These are phyloP conservation scores for Oryza coarctata DNA, from an alignment of 176 grass and related monocot genomes.

Conservation along the genomic window DNA sequence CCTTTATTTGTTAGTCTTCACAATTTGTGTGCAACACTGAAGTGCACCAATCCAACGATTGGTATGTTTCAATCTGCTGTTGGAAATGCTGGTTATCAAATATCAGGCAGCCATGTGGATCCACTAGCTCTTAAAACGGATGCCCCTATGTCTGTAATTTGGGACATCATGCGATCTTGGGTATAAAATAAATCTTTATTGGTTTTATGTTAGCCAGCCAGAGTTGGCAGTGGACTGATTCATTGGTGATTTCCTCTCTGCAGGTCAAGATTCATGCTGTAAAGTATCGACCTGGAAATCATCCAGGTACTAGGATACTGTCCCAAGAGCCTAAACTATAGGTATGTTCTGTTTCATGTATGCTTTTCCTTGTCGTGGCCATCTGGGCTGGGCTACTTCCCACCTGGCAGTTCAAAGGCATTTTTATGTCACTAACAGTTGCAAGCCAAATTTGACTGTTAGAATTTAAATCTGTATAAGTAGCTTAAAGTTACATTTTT, in stretches of 20 bases:
- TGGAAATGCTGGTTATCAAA: constrained; percentile 57
- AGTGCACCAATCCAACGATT: constrained; percentile 52
- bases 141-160: constrained; percentile 58
- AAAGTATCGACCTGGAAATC: constrained; percentile 39
- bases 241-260: background rate
- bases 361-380: background rate
- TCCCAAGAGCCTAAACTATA: constrained; percentile 44
- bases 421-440: background rate
- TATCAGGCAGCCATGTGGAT: constrained; percentile 57
- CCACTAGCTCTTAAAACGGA: constrained; percentile 54
- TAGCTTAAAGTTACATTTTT: background rate
- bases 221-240: background rate
- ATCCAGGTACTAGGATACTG: constrained; percentile 48
- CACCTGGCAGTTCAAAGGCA: background rate
- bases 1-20: constrained; percentile 60
- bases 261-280: constrained; percentile 55
- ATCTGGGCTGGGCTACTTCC: background rate
- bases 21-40: constrained; percentile 46
- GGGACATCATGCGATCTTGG: constrained; percentile 66
- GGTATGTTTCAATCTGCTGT: constrained; percentile 44
- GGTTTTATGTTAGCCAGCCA: background rate
- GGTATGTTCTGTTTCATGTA: constrained; percentile 35
- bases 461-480: background rate
- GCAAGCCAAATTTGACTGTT: background rate
- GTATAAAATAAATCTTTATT: constrained; percentile 14